A percentile compares a stretch with the other conserved stretches of the same genome.
phyloP scores from a whole-genome alignment of 192 early-diverging fungal genomes.

The Pilobolus umbonatus region DNA sequence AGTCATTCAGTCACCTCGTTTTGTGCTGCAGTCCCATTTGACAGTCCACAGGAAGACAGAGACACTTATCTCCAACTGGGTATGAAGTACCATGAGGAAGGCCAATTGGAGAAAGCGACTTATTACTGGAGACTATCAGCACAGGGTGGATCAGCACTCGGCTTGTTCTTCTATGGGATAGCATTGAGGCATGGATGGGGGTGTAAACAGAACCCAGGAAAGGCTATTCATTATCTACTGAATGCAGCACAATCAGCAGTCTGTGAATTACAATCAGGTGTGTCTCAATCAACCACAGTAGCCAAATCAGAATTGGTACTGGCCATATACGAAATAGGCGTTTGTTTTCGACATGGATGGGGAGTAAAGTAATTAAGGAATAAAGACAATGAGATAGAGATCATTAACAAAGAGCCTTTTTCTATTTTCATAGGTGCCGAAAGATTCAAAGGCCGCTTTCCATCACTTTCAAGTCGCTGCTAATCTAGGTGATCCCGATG shows the following conservation, averaged over 20 bases:
- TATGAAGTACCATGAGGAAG: slow-evolving; percentile 62
- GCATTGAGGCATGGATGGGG: slow-evolving; percentile 79
- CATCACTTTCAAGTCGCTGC: slow-evolving; percentile 82
- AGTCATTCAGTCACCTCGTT: no score
- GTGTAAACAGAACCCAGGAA: slow-evolving; percentile 57
- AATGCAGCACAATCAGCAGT: slow-evolving; percentile 64
- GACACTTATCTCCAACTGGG: slow-evolving; percentile 65
- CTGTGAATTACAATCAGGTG: slow-evolving; percentile 50
- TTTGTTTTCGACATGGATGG: slow-evolving; percentile 79
- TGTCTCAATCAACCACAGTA: slow-evolving; percentile 42
- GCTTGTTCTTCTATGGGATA: slow-evolving; percentile 70
- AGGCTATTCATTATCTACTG: slow-evolving; percentile 67
- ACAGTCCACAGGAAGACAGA: no score
- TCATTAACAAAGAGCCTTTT: not conserved
- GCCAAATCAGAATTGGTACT: slow-evolving; percentile 64
- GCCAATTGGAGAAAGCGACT: slow-evolving; percentile 68
- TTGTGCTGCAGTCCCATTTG: no score
- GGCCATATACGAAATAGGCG: slow-evolving; percentile 76
- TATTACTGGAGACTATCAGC: slow-evolving; percentile 66
- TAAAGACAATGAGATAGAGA: not conserved
- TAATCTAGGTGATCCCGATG: slow-evolving; percentile 75
- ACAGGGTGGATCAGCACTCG: slow-evolving; percentile 55
- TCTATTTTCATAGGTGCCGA: slow-evolving; percentile 36
- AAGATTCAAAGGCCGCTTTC: slow-evolving; percentile 64
- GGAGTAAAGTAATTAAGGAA: slow-evolving; percentile 40